phyloP scores from a whole-genome alignment of 83 land plant species.

The Thuja plicata region DNA sequence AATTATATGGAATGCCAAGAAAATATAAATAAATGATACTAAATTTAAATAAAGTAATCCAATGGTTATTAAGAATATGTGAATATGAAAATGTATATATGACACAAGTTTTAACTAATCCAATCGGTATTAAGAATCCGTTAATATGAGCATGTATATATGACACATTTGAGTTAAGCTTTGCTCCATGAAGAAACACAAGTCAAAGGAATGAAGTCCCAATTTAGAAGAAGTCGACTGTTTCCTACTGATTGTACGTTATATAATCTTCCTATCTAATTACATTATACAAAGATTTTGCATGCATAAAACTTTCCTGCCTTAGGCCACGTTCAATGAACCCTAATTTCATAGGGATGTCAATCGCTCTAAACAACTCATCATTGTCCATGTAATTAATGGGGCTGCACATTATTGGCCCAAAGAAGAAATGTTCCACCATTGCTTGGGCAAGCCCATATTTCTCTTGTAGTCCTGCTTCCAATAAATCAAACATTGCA shows the following conservation, averaged over 20 bases:
- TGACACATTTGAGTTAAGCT: no score
- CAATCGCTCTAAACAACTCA: background rate
- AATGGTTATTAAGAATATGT: no score
- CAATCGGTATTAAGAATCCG: no score
- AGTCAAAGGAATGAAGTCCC: background rate
- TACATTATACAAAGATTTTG: background rate
- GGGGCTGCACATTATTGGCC: background rate
- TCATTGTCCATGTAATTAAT: background rate
- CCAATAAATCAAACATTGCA: background rate
- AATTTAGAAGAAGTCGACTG: background rate
- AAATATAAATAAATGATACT: no score
- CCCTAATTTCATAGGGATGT: background rate
- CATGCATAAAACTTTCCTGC: background rate
- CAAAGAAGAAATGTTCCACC: no score
- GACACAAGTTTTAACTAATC: no score
- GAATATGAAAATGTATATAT: no score
- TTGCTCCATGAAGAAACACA: background rate
- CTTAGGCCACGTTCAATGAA: background rate
- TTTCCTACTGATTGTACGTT: background rate
- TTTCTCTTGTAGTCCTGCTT: background rate
- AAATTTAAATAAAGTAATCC: no score
- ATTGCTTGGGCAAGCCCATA: background rate
- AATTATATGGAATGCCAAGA: no score
- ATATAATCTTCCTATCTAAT: background rate
- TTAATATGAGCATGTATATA: no score